A percentile compares a stretch with the other conserved stretches of the same genome.
Evolutionary conservation across 2,329 filamentous ascomycete species (phyloP).

Genomic region (Aspergillus pseudoglaucus): DNA sequence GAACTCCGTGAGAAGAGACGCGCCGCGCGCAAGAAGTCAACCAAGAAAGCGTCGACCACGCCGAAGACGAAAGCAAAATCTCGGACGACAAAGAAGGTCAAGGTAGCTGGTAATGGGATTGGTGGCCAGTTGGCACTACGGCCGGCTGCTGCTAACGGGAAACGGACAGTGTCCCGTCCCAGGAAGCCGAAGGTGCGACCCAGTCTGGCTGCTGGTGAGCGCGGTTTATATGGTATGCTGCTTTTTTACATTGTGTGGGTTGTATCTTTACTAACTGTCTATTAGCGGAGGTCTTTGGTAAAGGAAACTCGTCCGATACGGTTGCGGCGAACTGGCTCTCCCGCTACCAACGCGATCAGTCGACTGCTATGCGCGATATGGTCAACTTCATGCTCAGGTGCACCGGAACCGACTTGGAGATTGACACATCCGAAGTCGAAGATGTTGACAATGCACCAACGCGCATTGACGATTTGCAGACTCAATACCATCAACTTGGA

Average conservation of each 20-base stretch:
- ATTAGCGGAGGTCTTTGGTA: constrained; percentile 54
- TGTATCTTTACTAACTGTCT: constrained; percentile 17
- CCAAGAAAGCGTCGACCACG: constrained; percentile 28
- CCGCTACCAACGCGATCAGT: constrained; percentile 50
- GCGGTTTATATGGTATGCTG: constrained; percentile 51
- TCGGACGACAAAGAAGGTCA: constrained; percentile 46
- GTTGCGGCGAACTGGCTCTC: constrained; percentile 54
- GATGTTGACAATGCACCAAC: constrained; percentile 82
- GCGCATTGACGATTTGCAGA: constrained; percentile 76
- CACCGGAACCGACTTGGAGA: constrained; percentile 71
- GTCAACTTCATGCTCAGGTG: constrained; percentile 59
- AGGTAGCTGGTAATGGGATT: constrained; percentile 45
- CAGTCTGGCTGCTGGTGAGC: constrained; percentile 47
- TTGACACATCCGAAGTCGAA: constrained; percentile 76
- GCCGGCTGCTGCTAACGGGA: constrained; percentile 39
- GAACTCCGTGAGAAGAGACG: constrained; percentile 41
- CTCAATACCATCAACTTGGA: constrained; percentile 74
- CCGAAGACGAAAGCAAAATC: constrained; percentile 34
- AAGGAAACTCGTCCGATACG: constrained; percentile 48
- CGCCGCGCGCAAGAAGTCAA: constrained; percentile 25
- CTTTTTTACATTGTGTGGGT: background rate
- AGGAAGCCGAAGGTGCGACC: constrained; percentile 48
- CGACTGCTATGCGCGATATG: constrained; percentile 50
- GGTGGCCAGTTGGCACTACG: constrained; percentile 49
- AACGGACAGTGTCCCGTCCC: constrained; percentile 39